A percentile compares a stretch with the other conserved stretches of the same genome.
Evolutionary conservation across 345 rosid genomes (phyloP).

Genomic region (Euphorbia lathyris): DNA sequence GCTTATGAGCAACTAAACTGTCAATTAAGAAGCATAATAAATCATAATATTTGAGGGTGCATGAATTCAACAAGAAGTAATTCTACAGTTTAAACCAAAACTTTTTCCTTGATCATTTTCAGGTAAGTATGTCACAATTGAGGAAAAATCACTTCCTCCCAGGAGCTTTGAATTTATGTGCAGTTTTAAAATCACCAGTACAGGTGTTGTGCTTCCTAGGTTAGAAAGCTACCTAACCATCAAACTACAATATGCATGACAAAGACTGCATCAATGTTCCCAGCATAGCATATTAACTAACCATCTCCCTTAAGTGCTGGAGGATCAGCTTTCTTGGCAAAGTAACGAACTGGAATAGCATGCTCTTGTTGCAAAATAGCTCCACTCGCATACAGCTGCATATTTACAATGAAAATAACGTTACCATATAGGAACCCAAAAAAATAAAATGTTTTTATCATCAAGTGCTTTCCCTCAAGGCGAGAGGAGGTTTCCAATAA

Average conservation of each 20-base stretch:
- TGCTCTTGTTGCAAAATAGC: constrained; percentile 47
- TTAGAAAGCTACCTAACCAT: neutral
- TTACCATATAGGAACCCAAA: neutral
- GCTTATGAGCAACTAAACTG: neutral
- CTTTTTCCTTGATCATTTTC: neutral
- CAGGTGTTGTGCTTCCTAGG: too few species aligned
- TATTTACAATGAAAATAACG: constrained; percentile 5
- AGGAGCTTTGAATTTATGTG: too few species aligned
- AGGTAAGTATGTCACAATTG: neutral
- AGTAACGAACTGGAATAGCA: constrained; percentile 60
- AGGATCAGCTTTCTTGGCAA: constrained; percentile 72
- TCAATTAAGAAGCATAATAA: neutral
- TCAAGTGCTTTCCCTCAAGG: neutral
- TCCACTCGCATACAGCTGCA: constrained; percentile 54
- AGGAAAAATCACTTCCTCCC: neutral
- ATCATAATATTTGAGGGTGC: neutral
- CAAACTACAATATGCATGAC: too few species aligned
- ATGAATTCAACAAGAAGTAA: neutral
- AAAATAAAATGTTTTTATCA: neutral
- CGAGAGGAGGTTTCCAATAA: neutral
- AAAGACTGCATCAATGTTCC: neutral
- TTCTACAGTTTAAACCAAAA: neutral
- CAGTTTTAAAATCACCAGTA: neutral
- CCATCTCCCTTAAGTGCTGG: constrained; percentile 79
- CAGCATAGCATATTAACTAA: constrained; percentile 29